These are phyloP conservation scores for Pachyrhizus erosus DNA, from an alignment of 306 rosid species.

Conservation along the genomic window DNA sequence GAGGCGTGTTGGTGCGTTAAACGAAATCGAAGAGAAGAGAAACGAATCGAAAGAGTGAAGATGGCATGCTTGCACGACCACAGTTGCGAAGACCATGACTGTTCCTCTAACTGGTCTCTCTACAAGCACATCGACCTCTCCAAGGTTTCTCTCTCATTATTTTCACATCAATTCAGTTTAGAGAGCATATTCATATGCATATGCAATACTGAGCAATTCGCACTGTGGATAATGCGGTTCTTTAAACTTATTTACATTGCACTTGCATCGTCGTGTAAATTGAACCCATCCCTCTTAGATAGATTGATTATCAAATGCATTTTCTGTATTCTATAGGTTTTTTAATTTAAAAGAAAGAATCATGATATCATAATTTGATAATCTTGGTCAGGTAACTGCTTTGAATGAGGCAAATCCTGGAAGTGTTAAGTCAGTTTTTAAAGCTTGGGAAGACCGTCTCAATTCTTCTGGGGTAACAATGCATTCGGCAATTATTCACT, in stretches of 20 bases:
- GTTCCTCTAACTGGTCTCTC: conserved; percentile 93
- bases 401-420: conserved; percentile 88
- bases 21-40: not conserved
- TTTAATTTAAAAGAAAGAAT: not conserved
- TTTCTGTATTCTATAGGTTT: not conserved
- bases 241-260: too few species aligned
- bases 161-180: not conserved
- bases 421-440: conserved; percentile 85
- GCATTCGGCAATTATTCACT: conserved; percentile 5
- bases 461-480: conserved; percentile 78
- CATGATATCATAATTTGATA: not conserved
- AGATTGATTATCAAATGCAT: too few species aligned
- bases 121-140: conserved; percentile 87
- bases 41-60: conserved; percentile 12
- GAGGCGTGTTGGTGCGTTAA: not conserved
- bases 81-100: conserved; percentile 95
- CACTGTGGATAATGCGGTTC: too few species aligned
- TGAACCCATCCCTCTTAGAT: too few species aligned
- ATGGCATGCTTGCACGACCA: conserved; percentile 97
- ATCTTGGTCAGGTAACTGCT: conserved; percentile 73
- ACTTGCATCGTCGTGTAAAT: too few species aligned
- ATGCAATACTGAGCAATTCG: too few species aligned
- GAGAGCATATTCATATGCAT: too few species aligned
- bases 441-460: conserved; percentile 95
- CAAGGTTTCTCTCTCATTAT: conserved; percentile 53